Percentiles rank a stretch among this genome's conserved stretches.
Conservation (phyloP, 306 rosid genomes). For the Comarum palustre region DNA sequence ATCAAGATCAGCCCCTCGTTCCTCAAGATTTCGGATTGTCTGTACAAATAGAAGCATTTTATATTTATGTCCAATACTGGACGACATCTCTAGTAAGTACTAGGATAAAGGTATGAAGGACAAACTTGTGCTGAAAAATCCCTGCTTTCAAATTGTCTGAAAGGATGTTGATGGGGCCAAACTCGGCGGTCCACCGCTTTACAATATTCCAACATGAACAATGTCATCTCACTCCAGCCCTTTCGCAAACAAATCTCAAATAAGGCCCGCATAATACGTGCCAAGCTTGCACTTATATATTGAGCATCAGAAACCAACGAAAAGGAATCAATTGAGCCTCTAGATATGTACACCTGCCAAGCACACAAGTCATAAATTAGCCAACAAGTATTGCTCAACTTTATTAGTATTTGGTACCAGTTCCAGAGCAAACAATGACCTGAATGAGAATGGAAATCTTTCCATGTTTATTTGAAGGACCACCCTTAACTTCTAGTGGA, state of each 20-base stretch:
- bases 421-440: slow-evolving; percentile 43
- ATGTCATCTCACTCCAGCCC: slow-evolving; percentile 92
- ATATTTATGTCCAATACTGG: slow-evolving; percentile 19
- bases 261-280: slow-evolving; percentile 88
- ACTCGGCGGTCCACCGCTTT: slow-evolving; percentile 95
- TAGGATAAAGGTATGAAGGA: slow-evolving; percentile 29
- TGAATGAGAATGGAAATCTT: slow-evolving; percentile 92
- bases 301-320: slow-evolving; percentile 94
- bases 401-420: slow-evolving; percentile 7
- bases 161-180: slow-evolving; percentile 96
- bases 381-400: slow-evolving; percentile 1
- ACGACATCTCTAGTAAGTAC: slow-evolving; percentile 20
- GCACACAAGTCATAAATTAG: slow-evolving; percentile 31
- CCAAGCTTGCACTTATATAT: slow-evolving; percentile 96
- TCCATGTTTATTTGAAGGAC: slow-evolving; percentile 93
- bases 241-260: slow-evolving; percentile 87
- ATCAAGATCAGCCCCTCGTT: slow-evolving; percentile 78
- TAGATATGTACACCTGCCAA: slow-evolving; percentile 86
- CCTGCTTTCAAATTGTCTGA: slow-evolving; percentile 84
- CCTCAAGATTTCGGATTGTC: slow-evolving; percentile 83
- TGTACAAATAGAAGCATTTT: slow-evolving; percentile 31
- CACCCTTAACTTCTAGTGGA: slow-evolving; percentile 85
- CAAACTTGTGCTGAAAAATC: slow-evolving; percentile 79
- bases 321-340: slow-evolving; percentile 77
- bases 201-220: slow-evolving; percentile 95